phyloP scores from a whole-genome alignment of 2,329 filamentous ascomycete species.

The Cercospora sesami region DNA sequence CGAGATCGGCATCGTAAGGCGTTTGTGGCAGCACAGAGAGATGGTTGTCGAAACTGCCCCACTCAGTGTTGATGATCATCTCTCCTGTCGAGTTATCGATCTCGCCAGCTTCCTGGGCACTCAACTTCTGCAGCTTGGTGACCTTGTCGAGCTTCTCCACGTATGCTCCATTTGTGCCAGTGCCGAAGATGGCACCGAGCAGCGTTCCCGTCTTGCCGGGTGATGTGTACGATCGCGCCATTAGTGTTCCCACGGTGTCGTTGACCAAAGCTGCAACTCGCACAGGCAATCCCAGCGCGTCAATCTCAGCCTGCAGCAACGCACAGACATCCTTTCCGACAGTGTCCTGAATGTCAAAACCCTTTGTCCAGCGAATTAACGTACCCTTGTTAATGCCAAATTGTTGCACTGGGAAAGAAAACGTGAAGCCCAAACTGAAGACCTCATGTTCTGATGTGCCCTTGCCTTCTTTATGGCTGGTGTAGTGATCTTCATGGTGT shows the following conservation, averaged over 20 bases:
- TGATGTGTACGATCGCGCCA: conserved; percentile 95
- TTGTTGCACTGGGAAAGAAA: conserved; percentile 95
- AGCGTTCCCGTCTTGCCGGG: conserved; percentile 82
- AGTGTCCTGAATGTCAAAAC: conserved; percentile 94
- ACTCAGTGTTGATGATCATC: conserved; percentile 98
- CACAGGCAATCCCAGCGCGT: conserved; percentile 81
- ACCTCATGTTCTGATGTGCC: conserved; percentile 70
- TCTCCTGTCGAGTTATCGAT: conserved; percentile 81
- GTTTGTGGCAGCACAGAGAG: conserved; percentile 86
- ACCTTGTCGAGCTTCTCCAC: conserved; percentile 87
- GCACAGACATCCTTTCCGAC: conserved; percentile 93
- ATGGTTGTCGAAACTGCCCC: conserved; percentile 96
- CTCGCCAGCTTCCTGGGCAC: conserved; percentile 49
- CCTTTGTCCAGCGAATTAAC: conserved; percentile 97
- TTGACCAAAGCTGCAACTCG: conserved; percentile 96
- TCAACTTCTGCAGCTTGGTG: conserved; percentile 65
- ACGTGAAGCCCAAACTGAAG: conserved; percentile 97
- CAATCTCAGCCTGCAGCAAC: conserved; percentile 84
- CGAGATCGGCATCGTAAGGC: conserved; percentile 75
- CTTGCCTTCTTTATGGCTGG: conserved; percentile 53
- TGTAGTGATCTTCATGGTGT: conserved; percentile 86
- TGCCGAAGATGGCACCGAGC: conserved; percentile 96
- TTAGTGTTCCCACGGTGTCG: conserved; percentile 94
- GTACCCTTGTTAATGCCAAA: conserved; percentile 92
- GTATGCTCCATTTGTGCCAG: conserved; percentile 95